Conservation (phyloP, 2,329 filamentous ascomycete species). For the Fusarium musae region DNA sequence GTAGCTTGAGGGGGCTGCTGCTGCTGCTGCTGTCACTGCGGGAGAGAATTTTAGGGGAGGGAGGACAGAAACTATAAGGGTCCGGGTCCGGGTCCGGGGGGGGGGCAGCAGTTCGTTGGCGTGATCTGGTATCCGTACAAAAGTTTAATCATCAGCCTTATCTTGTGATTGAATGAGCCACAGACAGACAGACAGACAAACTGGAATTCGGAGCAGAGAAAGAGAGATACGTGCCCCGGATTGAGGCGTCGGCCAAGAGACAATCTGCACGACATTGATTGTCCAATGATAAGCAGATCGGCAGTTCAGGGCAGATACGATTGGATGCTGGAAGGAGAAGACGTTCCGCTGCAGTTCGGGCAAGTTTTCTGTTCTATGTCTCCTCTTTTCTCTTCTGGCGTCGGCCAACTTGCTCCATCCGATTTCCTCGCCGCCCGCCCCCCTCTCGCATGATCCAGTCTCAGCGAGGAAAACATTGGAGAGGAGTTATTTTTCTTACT, state of each 20-base stretch:
- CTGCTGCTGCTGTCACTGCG: neutral
- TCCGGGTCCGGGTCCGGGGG: neutral
- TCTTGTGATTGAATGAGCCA: neutral
- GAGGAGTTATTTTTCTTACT: neutral
- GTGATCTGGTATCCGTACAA: neutral
- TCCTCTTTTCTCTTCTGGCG: constrained; percentile 27
- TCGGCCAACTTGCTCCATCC: constrained; percentile 18
- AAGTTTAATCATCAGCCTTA: constrained; percentile 5
- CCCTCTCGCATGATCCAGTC: neutral
- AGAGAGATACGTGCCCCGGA: neutral
- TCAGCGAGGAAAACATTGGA: constrained; percentile 18
- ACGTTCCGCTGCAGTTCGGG: neutral
- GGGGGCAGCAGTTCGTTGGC: neutral
- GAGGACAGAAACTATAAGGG: neutral
- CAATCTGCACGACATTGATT: neutral
- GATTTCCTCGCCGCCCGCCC: constrained; percentile 1
- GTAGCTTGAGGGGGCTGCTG: constrained; percentile 1
- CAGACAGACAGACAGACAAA: neutral
- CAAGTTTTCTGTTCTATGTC: neutral
- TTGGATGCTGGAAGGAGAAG: neutral
- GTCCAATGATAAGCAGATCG: constrained; percentile 15
- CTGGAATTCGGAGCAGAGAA: neutral
- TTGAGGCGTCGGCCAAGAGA: constrained; percentile 1
- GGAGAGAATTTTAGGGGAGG: neutral
- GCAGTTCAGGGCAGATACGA: neutral